Percentiles rank a stretch among this genome's conserved stretches.
phyloP scores from a whole-genome alignment of 352 stramenopile genomes.

The Pythium apleroticum region DNA sequence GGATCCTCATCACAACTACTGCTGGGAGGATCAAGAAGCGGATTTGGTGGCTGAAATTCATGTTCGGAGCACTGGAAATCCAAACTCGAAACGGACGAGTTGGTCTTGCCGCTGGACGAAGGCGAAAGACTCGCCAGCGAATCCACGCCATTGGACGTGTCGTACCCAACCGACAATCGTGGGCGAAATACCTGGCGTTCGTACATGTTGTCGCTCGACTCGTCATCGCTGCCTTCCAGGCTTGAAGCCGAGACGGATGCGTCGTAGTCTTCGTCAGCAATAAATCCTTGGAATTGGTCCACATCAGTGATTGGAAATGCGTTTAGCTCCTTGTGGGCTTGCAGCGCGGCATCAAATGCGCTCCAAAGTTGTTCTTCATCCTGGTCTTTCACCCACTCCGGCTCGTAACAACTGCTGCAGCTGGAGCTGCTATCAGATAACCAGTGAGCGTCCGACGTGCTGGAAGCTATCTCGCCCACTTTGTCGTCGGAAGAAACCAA shows the following conservation, averaged over 20 bases:
- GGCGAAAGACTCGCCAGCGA: background rate
- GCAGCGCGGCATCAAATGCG: constrained; percentile 14
- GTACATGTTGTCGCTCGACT: background rate
- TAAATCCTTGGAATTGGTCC: background rate
- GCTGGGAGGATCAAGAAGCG: constrained; percentile 3
- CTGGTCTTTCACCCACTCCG: background rate
- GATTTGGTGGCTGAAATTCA: background rate
- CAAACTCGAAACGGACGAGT: constrained; percentile 1
- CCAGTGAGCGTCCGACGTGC: background rate
- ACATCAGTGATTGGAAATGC: background rate
- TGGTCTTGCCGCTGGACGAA: background rate
- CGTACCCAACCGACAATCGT: background rate
- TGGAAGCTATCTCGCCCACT: background rate
- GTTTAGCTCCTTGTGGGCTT: background rate
- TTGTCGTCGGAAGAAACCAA: background rate
- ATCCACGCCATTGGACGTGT: background rate
- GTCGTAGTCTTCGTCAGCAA: constrained; percentile 22
- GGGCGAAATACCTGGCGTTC: background rate
- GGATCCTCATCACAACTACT: background rate
- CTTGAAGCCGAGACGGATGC: constrained; percentile 14
- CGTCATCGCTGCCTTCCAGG: constrained; percentile 2
- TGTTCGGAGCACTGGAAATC: background rate
- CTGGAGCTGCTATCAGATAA: background rate
- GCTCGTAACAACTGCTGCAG: background rate
- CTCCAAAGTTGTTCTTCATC: constrained; percentile 12